A percentile compares a stretch with the other conserved stretches of the same genome.
These are phyloP conservation scores for Capsicum baccatum DNA, from an alignment of 257 asterid species.

Conservation along the genomic window DNA sequence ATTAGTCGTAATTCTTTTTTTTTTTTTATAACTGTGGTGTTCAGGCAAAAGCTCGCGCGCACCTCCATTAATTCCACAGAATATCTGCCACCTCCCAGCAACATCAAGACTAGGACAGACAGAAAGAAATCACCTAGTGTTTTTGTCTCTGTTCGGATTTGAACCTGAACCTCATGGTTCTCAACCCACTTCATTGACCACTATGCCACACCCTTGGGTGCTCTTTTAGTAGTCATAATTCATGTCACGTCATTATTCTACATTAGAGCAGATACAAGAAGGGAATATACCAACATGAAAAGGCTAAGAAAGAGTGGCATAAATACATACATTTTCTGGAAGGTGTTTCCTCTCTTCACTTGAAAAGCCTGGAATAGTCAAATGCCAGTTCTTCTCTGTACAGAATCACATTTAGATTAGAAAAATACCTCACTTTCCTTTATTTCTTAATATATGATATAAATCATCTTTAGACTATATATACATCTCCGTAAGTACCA, in stretches of 20 bases:
- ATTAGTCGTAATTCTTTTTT: background rate
- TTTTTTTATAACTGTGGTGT: background rate
- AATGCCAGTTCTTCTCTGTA: slow-evolving; percentile 91
- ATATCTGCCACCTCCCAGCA: background rate
- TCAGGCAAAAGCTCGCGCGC: background rate
- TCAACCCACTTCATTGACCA: slow-evolving; percentile 3
- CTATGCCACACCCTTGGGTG: background rate
- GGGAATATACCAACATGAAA: slow-evolving; percentile 12
- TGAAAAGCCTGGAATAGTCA: slow-evolving; percentile 86
- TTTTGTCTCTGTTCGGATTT: background rate
- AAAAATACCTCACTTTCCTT: slow-evolving; percentile 28
- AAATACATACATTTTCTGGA: slow-evolving; percentile 59
- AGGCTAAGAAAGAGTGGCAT: slow-evolving; percentile 23
- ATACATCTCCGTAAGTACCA: background rate
- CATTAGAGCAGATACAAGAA: slow-evolving; percentile 20
- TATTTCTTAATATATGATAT: background rate
- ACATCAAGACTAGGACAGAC: background rate
- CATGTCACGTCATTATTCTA: background rate
- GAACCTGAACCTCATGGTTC: background rate
- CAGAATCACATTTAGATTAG: slow-evolving; percentile 38
- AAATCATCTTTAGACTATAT: background rate
- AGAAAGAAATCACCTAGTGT: background rate
- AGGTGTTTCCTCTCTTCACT: slow-evolving; percentile 69
- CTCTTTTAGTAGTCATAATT: background rate
- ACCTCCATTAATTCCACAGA: background rate